Evolutionary conservation across 495 filamentous ascomycete species (phyloP).

Genomic region (Trichoderma asperelloides): DNA sequence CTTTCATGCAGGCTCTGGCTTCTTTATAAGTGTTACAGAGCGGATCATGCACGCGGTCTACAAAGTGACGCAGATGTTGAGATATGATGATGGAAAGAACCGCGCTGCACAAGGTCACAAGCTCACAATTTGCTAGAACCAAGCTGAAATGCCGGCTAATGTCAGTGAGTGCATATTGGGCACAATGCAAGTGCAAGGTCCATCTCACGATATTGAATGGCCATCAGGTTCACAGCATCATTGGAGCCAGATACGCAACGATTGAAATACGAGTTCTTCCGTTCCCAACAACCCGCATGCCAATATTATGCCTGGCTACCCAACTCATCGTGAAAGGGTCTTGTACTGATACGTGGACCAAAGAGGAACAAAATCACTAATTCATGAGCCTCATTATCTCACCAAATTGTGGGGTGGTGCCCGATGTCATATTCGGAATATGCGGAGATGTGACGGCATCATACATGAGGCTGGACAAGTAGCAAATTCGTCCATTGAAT

Average conservation of each 20-base stretch:
- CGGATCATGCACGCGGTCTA: background rate
- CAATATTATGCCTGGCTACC: background rate
- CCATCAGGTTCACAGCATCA: background rate
- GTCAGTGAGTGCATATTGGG: background rate
- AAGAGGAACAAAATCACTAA: background rate
- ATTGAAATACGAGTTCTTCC: background rate
- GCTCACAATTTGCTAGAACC: background rate
- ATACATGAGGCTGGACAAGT: background rate
- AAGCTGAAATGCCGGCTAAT: background rate
- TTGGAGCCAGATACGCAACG: background rate
- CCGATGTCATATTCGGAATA: background rate
- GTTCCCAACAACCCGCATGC: background rate
- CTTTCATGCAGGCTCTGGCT: background rate
- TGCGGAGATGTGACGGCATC: background rate
- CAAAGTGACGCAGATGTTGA: background rate
- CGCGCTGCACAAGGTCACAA: background rate
- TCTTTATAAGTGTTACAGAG: background rate
- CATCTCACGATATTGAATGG: background rate
- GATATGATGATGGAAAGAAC: background rate
- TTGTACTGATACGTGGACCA: background rate
- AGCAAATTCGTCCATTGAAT: background rate
- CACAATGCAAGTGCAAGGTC: background rate
- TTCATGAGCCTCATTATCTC: background rate
- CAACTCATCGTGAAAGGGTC: background rate
- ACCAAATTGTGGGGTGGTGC: background rate